These are phyloP conservation scores for Rhizophagus sp. DNA, from an alignment of 192 early-diverging fungal genomes.

Conservation along the genomic window DNA sequence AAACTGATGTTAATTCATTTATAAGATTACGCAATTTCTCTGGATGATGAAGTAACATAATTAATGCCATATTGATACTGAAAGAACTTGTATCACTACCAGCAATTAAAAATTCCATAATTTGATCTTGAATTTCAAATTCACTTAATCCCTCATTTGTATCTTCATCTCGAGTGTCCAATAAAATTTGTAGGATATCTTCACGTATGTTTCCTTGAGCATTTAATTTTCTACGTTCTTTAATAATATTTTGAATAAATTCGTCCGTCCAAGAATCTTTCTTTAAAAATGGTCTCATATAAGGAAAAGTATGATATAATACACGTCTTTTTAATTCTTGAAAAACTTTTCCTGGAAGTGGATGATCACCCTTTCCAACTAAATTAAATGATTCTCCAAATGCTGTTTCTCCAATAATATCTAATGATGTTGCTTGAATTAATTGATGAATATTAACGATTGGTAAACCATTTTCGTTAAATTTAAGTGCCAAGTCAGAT, in stretches of 20 bases:
- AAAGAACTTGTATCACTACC: slow-evolving; percentile 46
- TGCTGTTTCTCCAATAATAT: slow-evolving; percentile 54
- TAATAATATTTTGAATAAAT: slow-evolving; percentile 10
- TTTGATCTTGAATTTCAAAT: slow-evolving; percentile 43
- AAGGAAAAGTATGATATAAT: slow-evolving; percentile 29
- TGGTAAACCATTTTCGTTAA: slow-evolving; percentile 16
- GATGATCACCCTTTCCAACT: slow-evolving; percentile 47
- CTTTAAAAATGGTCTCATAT: slow-evolving; percentile 14
- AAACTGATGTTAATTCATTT: slow-evolving; percentile 33
- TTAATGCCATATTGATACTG: slow-evolving; percentile 37
- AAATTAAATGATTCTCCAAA: slow-evolving; percentile 55
- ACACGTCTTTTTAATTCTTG: slow-evolving; percentile 33
- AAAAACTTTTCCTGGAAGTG: slow-evolving; percentile 38
- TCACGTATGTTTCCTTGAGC: slow-evolving; percentile 26
- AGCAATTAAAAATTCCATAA: slow-evolving; percentile 35
- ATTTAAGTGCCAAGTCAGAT: slow-evolving; percentile 9
- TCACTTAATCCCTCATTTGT: slow-evolving; percentile 40
- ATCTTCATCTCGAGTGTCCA: slow-evolving; percentile 38
- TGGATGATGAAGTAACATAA: slow-evolving; percentile 37
- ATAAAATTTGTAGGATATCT: slow-evolving; percentile 50
- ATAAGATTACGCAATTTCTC: slow-evolving; percentile 35
- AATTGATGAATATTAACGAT: slow-evolving; percentile 43
- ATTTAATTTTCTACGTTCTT: slow-evolving; percentile 13
- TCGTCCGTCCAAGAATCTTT: slow-evolving; percentile 21
- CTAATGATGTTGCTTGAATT: slow-evolving; percentile 40